A percentile compares a stretch with the other conserved stretches of the same genome.
Conservation (phyloP, 1,284 basidiomycete species). For the Uromyces viciae-fabae region DNA sequence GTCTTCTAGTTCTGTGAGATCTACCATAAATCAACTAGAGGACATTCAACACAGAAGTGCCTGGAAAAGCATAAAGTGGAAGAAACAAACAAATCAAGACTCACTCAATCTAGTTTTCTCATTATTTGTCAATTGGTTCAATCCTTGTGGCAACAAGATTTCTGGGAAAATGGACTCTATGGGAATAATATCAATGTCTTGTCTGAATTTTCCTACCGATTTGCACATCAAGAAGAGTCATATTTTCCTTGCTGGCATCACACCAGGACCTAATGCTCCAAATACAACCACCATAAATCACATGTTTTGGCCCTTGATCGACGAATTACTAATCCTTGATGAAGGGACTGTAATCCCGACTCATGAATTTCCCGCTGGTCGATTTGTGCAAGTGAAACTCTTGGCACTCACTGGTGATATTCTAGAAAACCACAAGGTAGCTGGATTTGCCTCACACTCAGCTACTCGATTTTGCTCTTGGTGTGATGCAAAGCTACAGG, state of each 20-base stretch:
- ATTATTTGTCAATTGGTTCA: conserved; percentile 11
- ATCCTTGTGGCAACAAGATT: not conserved
- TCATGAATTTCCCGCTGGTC: not conserved
- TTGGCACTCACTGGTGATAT: conserved; percentile 13
- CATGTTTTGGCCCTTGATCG: not conserved
- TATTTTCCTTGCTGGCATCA: conserved; percentile 13
- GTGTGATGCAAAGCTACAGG: not conserved
- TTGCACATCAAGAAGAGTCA: conserved; percentile 7
- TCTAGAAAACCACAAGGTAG: not conserved
- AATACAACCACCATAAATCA: not conserved
- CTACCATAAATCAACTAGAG: not conserved
- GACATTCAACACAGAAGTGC: not conserved
- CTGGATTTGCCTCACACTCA: conserved; percentile 5
- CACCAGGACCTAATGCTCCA: conserved; percentile 2
- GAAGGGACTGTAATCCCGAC: conserved; percentile 5
- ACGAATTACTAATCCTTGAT: not conserved
- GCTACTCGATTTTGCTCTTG: not conserved
- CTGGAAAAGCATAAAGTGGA: not conserved
- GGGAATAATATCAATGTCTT: conserved; percentile 1
- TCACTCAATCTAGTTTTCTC: conserved; percentile 4
- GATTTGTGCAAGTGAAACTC: not conserved
- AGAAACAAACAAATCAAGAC: not conserved
- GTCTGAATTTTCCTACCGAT: not conserved
- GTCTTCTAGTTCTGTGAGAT: not conserved
- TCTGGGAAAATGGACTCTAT: not conserved